These are phyloP conservation scores for Turritis glabra DNA, from an alignment of 345 rosid genomes.

Conservation along the genomic window DNA sequence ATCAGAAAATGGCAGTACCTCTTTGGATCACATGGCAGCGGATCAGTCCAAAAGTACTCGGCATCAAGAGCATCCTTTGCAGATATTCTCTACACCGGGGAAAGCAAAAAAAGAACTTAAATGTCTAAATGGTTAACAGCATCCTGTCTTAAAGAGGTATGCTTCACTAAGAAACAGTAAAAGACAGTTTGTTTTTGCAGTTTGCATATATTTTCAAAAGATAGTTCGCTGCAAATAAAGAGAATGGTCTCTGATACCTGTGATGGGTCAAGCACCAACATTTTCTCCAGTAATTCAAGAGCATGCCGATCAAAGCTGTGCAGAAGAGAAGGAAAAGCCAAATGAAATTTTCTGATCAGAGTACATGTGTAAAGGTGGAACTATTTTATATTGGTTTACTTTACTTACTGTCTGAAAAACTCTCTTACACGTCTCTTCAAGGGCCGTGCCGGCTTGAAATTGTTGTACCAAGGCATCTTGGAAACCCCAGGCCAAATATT, in stretches of 20 bases:
- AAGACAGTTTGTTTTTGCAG: not conserved
- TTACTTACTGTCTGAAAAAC: slow-evolving; percentile 74
- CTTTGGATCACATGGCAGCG: slow-evolving; percentile 92
- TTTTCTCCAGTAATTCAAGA: slow-evolving; percentile 84
- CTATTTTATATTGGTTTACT: not conserved
- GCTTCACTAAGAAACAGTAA: not conserved
- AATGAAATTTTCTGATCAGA: slow-evolving; percentile 18
- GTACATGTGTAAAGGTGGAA: not conserved
- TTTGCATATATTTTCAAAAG: not conserved
- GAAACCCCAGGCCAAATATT: slow-evolving; percentile 68
- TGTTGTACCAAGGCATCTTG: slow-evolving; percentile 65
- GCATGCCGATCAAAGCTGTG: slow-evolving; percentile 87
- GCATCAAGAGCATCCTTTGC: slow-evolving; percentile 98
- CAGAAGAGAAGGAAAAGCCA: slow-evolving; percentile 13
- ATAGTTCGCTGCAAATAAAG: not conserved
- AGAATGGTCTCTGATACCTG: slow-evolving; percentile 53
- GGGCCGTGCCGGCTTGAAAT: slow-evolving; percentile 58
- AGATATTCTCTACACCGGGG: slow-evolving; percentile 62
- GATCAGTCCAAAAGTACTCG: slow-evolving; percentile 97
- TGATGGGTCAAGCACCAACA: slow-evolving; percentile 88
- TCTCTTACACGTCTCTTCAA: slow-evolving; percentile 76
- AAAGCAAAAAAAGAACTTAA: not conserved
- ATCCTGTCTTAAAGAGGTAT: slow-evolving; percentile 1
- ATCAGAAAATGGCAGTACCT: slow-evolving; percentile 45
- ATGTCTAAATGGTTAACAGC: not conserved